These are phyloP conservation scores for Aspergillus biplanus DNA, from an alignment of 495 filamentous ascomycete genomes.

Conservation along the genomic window DNA sequence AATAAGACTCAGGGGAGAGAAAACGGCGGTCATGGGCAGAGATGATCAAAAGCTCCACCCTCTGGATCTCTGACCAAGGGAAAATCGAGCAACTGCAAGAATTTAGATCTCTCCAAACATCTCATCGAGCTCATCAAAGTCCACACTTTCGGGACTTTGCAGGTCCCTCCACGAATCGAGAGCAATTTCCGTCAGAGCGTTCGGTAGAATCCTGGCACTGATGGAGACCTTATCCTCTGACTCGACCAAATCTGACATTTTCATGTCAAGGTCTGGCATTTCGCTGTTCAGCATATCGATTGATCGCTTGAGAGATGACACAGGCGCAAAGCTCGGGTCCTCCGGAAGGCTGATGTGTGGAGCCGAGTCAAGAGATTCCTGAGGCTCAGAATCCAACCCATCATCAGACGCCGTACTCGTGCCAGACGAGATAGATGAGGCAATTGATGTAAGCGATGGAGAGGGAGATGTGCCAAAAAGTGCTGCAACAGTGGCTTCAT, in stretches of 20 bases:
- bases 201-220: conserved; percentile 48
- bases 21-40: conserved; percentile 18
- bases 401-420: conserved; percentile 44
- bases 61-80: conserved; percentile 3
- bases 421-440: conserved; percentile 53
- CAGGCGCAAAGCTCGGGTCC: conserved; percentile 33
- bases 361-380: conserved; percentile 26
- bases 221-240: conserved; percentile 45
- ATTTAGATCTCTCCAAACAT: conserved; percentile 64
- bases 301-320: conserved; percentile 47
- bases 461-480: conserved; percentile 52
- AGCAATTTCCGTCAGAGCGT: conserved; percentile 40
- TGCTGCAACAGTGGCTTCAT: conserved; percentile 42
- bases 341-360: conserved; percentile 44
- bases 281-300: conserved; percentile 51
- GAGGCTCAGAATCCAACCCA: conserved; percentile 33
- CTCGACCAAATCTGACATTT: conserved; percentile 50
- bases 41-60: conserved; percentile 11
- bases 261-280: conserved; percentile 48
- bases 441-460: conserved; percentile 49
- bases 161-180: conserved; percentile 63
- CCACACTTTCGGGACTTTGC: conserved; percentile 83
- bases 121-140: conserved; percentile 90
- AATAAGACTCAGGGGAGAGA: neutral
- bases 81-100: neutral